These are phyloP conservation scores for Stereocaulon alpinum DNA, from an alignment of 495 filamentous ascomycete genomes.

Conservation along the genomic window DNA sequence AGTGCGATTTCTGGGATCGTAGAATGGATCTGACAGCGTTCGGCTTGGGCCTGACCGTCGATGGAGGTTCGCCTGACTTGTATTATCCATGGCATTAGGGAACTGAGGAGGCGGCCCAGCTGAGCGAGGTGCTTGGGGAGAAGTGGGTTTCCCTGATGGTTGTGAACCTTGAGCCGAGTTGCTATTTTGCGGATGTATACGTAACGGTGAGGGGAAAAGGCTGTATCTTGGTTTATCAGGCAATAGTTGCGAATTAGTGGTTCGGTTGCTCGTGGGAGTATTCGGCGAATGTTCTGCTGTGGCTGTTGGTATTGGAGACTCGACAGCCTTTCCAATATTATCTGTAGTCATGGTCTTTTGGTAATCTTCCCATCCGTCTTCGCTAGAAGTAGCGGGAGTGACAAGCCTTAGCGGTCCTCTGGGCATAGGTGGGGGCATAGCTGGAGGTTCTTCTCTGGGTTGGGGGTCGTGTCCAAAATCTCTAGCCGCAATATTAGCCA, in stretches of 20 bases:
- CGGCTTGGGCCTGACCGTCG: conserved; percentile 5
- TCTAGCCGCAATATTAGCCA: conserved; percentile 2
- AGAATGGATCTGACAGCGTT: conserved; percentile 22
- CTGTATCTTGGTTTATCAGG: conserved; percentile 23
- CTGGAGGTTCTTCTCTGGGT: not conserved
- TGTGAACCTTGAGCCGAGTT: conserved; percentile 4
- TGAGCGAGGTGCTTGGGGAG: conserved; percentile 2
- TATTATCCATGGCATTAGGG: conserved; percentile 13
- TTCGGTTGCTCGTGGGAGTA: conserved; percentile 20
- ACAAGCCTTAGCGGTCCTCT: conserved; percentile 13
- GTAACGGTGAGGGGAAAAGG: conserved; percentile 18
- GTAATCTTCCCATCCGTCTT: conserved; percentile 19
- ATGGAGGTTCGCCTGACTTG: conserved; percentile 19
- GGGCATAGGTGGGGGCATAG: conserved; percentile 6
- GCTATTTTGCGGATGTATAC: conserved; percentile 9
- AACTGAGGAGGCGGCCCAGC: conserved; percentile 12
- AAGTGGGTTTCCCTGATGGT: not conserved
- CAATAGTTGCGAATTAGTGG: conserved; percentile 19
- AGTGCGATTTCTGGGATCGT: conserved; percentile 7
- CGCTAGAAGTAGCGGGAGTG: conserved; percentile 9
- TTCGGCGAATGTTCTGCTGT: conserved; percentile 14
- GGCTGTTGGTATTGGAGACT: not conserved
- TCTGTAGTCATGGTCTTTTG: conserved; percentile 16
- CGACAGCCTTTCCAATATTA: conserved; percentile 20
- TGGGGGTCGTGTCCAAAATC: conserved; percentile 12